Percentiles rank a stretch among this genome's conserved stretches.
These are phyloP conservation scores for Vigna reflexopilosa DNA, from an alignment of 306 rosid species.

Conservation along the genomic window DNA sequence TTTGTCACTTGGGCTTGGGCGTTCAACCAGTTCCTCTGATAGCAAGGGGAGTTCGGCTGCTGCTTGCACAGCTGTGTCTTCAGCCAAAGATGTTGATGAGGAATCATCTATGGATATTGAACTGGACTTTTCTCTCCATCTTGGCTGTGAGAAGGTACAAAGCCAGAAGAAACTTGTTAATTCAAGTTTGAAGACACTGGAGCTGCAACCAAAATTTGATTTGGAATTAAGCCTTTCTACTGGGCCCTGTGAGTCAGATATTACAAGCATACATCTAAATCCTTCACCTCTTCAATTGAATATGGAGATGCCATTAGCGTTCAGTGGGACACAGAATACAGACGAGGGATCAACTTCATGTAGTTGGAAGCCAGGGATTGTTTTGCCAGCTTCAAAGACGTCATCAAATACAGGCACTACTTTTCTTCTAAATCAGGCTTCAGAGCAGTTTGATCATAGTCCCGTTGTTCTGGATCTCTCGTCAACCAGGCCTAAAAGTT, in stretches of 20 bases:
- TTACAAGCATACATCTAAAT: conserved; percentile 61
- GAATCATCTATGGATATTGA: conserved; percentile 87
- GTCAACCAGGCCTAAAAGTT: conserved; percentile 71
- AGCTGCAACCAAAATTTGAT: conserved; percentile 65
- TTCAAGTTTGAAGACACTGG: conserved; percentile 53
- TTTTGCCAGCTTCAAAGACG: conserved; percentile 50
- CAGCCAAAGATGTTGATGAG: conserved; percentile 88
- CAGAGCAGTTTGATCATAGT: conserved; percentile 51
- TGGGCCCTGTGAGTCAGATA: conserved; percentile 72
- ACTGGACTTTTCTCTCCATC: conserved; percentile 72
- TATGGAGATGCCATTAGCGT: conserved; percentile 55
- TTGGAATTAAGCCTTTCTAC: conserved; percentile 87
- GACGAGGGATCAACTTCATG: conserved; percentile 75
- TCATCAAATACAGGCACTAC: conserved; percentile 45
- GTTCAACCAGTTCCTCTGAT: conserved; percentile 79
- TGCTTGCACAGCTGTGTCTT: conserved; percentile 85
- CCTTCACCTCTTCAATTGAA: conserved; percentile 56
- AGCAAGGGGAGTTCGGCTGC: conserved; percentile 92
- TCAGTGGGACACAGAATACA: conserved; percentile 51
- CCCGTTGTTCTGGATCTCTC: conserved; percentile 59
- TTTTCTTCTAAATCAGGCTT: conserved; percentile 55
- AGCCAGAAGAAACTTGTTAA: conserved; percentile 57
- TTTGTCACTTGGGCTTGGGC: conserved; percentile 83
- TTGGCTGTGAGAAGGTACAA: conserved; percentile 70
- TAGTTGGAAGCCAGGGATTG: conserved; percentile 59